Evolutionary conservation across 441 rosid genomes (phyloP).

Genomic region (Gossypium schwendimanii): DNA sequence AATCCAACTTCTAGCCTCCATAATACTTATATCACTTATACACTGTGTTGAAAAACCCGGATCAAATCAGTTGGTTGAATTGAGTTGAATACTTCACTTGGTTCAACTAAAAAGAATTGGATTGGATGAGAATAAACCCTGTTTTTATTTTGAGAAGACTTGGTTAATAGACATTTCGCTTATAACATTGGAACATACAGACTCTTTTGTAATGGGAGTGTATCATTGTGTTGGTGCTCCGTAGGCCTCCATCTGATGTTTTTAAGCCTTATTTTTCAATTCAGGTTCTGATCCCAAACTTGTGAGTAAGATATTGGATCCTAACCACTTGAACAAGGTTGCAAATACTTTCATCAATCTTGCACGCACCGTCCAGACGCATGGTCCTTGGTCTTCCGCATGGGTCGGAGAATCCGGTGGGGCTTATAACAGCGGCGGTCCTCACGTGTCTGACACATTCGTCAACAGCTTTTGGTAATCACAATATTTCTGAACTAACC

Average conservation of each 20-base stretch:
- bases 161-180: no score
- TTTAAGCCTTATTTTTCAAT: constrained; percentile 9
- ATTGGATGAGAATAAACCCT: no score
- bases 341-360: constrained; percentile 56
- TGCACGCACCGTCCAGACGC: constrained; percentile 37
- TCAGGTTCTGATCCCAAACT: constrained; percentile 76
- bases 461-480: constrained; percentile 87
- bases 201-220: no score
- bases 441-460: constrained; percentile 69
- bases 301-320: constrained; percentile 72
- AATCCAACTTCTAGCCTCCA: no score
- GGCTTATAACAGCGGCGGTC: constrained; percentile 93
- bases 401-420: constrained; percentile 99
- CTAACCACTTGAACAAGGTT: constrained; percentile 48
- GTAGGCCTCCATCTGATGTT: neutral
- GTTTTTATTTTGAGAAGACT: no score
- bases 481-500: neutral
- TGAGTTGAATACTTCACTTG: neutral
- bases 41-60: neutral
- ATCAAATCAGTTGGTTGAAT: neutral
- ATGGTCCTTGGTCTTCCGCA: constrained; percentile 85
- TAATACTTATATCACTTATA: no score
- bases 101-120: no score
- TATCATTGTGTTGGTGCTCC: neutral
- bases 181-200: no score